Conservation (phyloP, 2,329 filamentous ascomycete genomes). For the Ceratocystis cacaofunesta region DNA sequence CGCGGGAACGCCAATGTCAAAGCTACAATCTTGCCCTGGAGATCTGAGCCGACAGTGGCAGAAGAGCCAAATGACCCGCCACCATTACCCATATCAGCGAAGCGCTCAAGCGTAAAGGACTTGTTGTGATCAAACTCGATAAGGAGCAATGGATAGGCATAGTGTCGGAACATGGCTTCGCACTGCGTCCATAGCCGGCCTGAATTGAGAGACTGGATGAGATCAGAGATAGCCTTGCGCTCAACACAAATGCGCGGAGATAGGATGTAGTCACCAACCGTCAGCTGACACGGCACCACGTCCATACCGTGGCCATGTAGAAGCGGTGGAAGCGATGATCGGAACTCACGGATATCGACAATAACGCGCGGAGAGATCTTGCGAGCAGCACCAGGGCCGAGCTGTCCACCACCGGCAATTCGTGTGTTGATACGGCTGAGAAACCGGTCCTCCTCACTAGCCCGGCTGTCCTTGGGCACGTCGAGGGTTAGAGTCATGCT, state of each 20-base stretch:
- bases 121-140: slow-evolving; percentile 98
- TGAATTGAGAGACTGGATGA: slow-evolving; percentile 83
- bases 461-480: slow-evolving; percentile 46
- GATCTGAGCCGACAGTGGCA: slow-evolving; percentile 47
- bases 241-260: slow-evolving; percentile 86
- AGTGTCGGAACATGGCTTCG: slow-evolving; percentile 88
- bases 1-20: slow-evolving; percentile 83
- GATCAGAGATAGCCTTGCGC: slow-evolving; percentile 80
- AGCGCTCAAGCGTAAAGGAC: slow-evolving; percentile 81
- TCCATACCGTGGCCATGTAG: slow-evolving; percentile 79
- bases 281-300: slow-evolving; percentile 87
- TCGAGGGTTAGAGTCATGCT: slow-evolving; percentile 69
- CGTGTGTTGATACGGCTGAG: slow-evolving; percentile 90
- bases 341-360: slow-evolving; percentile 91
- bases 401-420: slow-evolving; percentile 80
- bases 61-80: slow-evolving; percentile 21
- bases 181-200: slow-evolving; percentile 84
- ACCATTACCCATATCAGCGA: slow-evolving; percentile 37
- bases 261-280: slow-evolving; percentile 89
- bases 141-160: slow-evolving; percentile 75
- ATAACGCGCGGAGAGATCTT: slow-evolving; percentile 79
- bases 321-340: slow-evolving; percentile 79
- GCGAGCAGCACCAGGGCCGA: slow-evolving; percentile 49
- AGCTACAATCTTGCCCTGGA: slow-evolving; percentile 84
- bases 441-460: slow-evolving; percentile 62